Conservation (phyloP, 192 early-diverging fungal species). For the Dissophora ornata region DNA sequence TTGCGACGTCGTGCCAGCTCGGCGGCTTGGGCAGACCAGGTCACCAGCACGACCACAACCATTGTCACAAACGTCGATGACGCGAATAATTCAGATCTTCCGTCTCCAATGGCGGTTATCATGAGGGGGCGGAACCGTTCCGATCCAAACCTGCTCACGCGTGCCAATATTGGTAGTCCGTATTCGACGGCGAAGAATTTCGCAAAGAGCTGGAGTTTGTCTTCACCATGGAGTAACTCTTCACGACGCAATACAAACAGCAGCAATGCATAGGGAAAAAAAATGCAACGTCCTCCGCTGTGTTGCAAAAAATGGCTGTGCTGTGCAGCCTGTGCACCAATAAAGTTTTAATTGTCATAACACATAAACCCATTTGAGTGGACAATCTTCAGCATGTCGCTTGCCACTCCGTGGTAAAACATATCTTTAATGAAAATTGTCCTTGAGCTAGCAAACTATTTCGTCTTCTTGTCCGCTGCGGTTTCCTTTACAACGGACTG, state of each 20-base stretch:
- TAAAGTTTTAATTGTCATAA: no score
- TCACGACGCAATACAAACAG: neutral
- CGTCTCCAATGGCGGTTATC: neutral
- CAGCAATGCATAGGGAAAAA: neutral
- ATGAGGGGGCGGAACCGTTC: slow-evolving; percentile 27
- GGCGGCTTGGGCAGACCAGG: neutral
- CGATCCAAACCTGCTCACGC: slow-evolving; percentile 6
- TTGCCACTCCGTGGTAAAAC: no score
- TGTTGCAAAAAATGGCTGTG: no score
- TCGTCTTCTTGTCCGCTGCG: slow-evolving; percentile 14
- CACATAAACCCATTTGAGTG: no score
- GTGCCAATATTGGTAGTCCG: no score
- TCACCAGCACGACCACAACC: neutral
- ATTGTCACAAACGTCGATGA: neutral
- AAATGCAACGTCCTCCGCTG: no score
- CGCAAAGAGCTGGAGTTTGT: slow-evolving; percentile 24
- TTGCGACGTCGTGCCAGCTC: slow-evolving; percentile 23
- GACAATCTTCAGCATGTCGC: no score
- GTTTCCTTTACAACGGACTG: slow-evolving; percentile 18
- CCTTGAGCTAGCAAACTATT: no score
- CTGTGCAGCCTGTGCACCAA: no score
- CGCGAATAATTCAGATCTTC: no score
- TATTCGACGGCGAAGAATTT: slow-evolving; percentile 1
- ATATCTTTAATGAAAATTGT: no score
- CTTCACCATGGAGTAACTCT: slow-evolving; percentile 11